Evolutionary conservation across 2,329 filamentous ascomycete genomes (phyloP), one percentile per base, ranked within the genome.

Genomic region (Purpureocillium lavendulum): DNA sequence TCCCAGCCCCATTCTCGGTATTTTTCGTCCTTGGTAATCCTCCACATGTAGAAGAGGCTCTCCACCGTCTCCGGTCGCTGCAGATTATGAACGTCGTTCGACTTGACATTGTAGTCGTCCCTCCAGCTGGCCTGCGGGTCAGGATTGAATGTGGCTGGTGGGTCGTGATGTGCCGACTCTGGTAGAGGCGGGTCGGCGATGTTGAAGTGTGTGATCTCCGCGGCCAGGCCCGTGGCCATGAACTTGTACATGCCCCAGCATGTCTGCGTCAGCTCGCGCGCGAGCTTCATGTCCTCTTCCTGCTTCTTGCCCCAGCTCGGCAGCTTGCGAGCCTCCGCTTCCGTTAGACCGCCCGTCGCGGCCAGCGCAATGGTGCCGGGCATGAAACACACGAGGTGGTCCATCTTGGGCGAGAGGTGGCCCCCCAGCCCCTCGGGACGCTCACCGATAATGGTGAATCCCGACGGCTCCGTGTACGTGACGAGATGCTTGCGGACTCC

Each of bases 1-100:
- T 95, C 83, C 92, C 92, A 98, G 12, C 92, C 92, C 90, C 90
- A 97, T 53, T 96, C 80, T 18, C 92, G 78, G 62, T 98, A 98
- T 48, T 80, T 82, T 30, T 77, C 70, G 45, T 98, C 89, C 18
- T 85, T 87, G 1, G 92, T 98, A 60, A 98, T 94, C 46, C 92
- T 82, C 84, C 90, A 98, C 88, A 98, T 94, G 67, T 97, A 95
- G 55, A 98, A 89, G 45, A 98, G 67, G 43, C 82, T 89, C 66
- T 98, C 92, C n/a, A 96, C 82, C 0, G 92, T 96, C 67, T 98
- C 92, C 0, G 92, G 92, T 26, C 92, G 78, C 63, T 97, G 92
- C 28, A 98, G 71, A 57, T 98, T 98, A 65, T 97, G 92, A 38
- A 74, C 68, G 59, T 98, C 92, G n/a, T 78, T 73, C n/a, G 67